Conservation (phyloP, 176 grass and related monocot genomes). For the Lolium perenne region DNA sequence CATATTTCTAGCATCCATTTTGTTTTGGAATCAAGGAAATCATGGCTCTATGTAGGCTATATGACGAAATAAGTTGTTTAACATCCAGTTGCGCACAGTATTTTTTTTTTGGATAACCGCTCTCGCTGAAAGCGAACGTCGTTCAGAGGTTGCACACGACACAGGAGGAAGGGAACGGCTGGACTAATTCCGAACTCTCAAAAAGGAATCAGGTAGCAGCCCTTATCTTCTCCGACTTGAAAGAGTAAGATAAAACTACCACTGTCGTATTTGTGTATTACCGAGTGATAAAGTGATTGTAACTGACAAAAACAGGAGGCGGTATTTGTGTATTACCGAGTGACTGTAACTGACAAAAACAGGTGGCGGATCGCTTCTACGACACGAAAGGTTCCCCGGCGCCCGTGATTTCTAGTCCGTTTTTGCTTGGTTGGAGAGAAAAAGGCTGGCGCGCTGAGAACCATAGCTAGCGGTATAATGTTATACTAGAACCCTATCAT, state of each 20-base stretch:
- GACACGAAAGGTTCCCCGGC: not conserved
- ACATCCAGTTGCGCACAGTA: too few relatives aligned
- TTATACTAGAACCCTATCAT: slow-evolving; percentile 11
- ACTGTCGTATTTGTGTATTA: not conserved
- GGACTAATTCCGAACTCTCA: not conserved
- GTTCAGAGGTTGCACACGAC: too few relatives aligned
- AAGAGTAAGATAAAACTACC: not conserved
- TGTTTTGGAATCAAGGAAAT: too few relatives aligned
- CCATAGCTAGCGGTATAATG: not conserved
- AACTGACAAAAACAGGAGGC: too few relatives aligned
- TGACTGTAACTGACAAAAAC: not conserved
- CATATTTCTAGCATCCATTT: too few relatives aligned
- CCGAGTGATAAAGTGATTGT: not conserved
- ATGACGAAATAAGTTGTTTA: too few relatives aligned
- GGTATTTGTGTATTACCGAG: too few relatives aligned
- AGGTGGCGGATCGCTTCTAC: slow-evolving; percentile 11
- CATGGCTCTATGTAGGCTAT: too few relatives aligned
- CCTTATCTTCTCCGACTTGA: not conserved
- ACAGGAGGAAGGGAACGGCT: too few relatives aligned
- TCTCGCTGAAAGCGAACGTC: too few relatives aligned
- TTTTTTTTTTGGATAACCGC: too few relatives aligned
- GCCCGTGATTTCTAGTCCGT: not conserved
- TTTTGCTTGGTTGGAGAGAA: slow-evolving; percentile 32
- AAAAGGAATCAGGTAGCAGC: not conserved
- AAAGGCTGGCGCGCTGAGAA: slow-evolving; percentile 18